Percentiles rank a stretch among this genome's conserved stretches.
Evolutionary conservation across 169 alveolate genomes (phyloP).

Genomic region (Plasmodium inui): DNA sequence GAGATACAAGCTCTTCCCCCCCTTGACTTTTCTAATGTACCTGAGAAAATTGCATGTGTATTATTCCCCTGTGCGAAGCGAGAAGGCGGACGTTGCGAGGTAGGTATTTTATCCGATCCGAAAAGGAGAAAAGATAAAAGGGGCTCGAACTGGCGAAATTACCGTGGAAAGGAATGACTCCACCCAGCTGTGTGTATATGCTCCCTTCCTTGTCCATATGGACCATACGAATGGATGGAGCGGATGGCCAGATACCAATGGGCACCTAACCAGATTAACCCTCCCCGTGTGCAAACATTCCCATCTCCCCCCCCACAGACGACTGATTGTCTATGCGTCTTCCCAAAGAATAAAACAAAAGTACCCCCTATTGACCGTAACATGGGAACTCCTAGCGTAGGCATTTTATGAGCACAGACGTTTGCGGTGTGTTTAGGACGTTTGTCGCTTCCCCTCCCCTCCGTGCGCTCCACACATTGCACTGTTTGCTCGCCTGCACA

Average conservation of each 20-base stretch:
- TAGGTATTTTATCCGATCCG: not conserved
- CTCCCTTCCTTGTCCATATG: not conserved
- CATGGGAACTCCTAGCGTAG: constrained; percentile 86
- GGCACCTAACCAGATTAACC: not conserved
- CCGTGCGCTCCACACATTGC: not conserved
- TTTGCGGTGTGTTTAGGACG: not conserved
- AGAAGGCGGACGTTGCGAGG: constrained; percentile 75
- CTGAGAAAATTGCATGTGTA: constrained; percentile 38
- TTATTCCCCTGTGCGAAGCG: constrained; percentile 58
- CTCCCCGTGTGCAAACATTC: not conserved
- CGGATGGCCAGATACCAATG: not conserved
- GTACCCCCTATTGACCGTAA: constrained; percentile 81
- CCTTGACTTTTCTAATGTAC: constrained; percentile 46
- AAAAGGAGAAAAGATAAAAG: not conserved
- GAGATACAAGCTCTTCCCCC: constrained; percentile 73
- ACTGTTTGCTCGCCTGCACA: not conserved
- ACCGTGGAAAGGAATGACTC: not conserved
- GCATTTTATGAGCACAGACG: not conserved
- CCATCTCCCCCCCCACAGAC: constrained; percentile 28
- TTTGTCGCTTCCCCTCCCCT: not conserved
- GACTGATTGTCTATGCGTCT: constrained; percentile 83
- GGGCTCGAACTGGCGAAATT: not conserved
- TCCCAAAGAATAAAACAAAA: constrained; percentile 81
- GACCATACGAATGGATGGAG: not conserved
- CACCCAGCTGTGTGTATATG: not conserved